These are phyloP conservation scores for Picea sitchensis DNA, from an alignment of 75 land plant genomes.

Conservation along the genomic window DNA sequence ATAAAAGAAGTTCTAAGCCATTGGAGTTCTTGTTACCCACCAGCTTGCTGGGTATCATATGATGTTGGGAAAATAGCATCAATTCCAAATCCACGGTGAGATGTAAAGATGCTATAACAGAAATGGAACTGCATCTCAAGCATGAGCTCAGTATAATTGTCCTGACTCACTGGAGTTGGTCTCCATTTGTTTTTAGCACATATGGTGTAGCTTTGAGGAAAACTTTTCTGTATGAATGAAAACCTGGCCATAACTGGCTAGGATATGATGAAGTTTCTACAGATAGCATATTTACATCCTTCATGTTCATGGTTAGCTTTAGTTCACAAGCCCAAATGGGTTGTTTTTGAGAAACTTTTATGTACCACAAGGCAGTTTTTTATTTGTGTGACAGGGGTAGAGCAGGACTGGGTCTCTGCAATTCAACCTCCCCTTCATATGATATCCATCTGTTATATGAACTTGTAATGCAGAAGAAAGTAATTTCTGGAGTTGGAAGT, in stretches of 20 bases:
- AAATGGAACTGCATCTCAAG: conserved; percentile 40
- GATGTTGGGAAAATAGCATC: too few species aligned
- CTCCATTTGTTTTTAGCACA: too few species aligned
- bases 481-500: conserved; percentile 19
- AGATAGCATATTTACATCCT: conserved; percentile 68
- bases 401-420: conserved; percentile 20
- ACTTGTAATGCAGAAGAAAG: conserved; percentile 29
- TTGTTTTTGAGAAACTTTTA: conserved; percentile 64
- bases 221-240: conserved; percentile 57
- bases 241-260: conserved; percentile 62
- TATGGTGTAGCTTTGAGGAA: background rate
- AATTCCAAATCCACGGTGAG: too few species aligned
- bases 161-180: conserved; percentile 27
- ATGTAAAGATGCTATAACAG: too few species aligned
- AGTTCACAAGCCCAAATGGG: conserved; percentile 60
- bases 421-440: conserved; percentile 27
- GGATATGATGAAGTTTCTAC: conserved; percentile 71
- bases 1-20: too few species aligned
- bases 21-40: too few species aligned
- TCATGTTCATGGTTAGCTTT: conserved; percentile 59
- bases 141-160: conserved; percentile 40
- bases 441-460: conserved; percentile 30
- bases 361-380: conserved; percentile 52
- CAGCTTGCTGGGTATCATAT: too few species aligned
- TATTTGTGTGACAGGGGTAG: conserved; percentile 65